A percentile compares a stretch with the other conserved stretches of the same genome.
These are phyloP conservation scores for Fistulifera pelliculosa DNA, from an alignment of 108 stramenopile species.

Conservation along the genomic window DNA sequence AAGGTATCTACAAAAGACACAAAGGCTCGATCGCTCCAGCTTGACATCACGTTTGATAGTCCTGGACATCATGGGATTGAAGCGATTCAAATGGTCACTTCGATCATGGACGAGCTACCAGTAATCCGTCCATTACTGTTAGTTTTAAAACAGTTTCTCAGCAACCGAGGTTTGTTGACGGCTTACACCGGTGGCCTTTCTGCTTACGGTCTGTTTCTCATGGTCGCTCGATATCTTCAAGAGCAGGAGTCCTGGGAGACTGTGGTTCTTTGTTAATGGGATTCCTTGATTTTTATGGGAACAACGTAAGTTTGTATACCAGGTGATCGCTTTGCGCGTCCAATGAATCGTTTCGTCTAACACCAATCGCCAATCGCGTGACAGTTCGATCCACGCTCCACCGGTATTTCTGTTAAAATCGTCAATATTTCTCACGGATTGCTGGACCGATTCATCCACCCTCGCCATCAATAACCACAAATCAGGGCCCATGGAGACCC, in stretches of 20 bases:
- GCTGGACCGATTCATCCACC: background rate
- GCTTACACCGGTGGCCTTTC: conserved; percentile 89
- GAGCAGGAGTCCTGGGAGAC: conserved; percentile 75
- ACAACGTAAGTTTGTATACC: conserved; percentile 18
- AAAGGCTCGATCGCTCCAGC: conserved; percentile 48
- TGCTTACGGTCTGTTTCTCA: conserved; percentile 84
- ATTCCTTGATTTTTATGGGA: conserved; percentile 91
- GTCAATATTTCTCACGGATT: conserved; percentile 64
- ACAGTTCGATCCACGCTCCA: conserved; percentile 81
- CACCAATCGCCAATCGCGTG: too few species aligned
- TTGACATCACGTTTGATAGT: conserved; percentile 78
- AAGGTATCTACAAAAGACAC: conserved; percentile 81
- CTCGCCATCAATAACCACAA: background rate
- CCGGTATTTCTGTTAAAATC: conserved; percentile 67
- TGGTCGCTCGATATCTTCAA: conserved; percentile 84
- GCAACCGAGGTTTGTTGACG: conserved; percentile 77
- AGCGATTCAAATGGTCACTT: conserved; percentile 54
- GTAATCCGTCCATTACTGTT: conserved; percentile 67
- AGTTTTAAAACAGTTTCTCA: conserved; percentile 80
- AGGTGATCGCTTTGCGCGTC: background rate
- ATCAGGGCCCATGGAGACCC: background rate
- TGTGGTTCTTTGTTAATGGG: conserved; percentile 88
- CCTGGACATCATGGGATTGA: conserved; percentile 75
- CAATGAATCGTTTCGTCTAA: too few species aligned
- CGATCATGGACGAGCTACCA: conserved; percentile 54